Percentiles rank a stretch among this genome's conserved stretches.
These are phyloP conservation scores for Calonectria pteridis DNA, from an alignment of 2,329 filamentous ascomycete species.

Conservation along the genomic window DNA sequence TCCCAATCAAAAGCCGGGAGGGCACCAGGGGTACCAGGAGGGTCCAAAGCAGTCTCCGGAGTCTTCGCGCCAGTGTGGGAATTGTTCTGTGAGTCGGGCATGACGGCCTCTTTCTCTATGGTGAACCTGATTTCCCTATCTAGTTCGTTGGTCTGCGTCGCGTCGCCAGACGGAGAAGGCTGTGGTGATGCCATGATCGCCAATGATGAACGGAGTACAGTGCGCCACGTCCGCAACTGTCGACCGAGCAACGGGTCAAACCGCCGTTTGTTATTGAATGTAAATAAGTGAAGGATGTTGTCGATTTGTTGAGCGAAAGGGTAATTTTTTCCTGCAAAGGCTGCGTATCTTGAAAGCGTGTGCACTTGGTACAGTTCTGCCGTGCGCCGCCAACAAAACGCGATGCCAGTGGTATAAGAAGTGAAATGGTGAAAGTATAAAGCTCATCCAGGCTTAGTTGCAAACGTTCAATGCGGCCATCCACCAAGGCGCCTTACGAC, in stretches of 20 bases:
- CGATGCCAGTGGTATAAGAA: neutral
- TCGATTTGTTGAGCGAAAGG: neutral
- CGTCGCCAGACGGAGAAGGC: constrained; percentile 32
- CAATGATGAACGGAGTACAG: constrained; percentile 5
- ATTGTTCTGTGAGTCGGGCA: constrained; percentile 38
- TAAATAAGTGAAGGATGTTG: neutral
- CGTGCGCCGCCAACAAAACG: neutral
- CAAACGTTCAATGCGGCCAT: constrained; percentile 4
- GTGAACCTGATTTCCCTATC: constrained; percentile 29
- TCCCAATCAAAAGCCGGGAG: constrained; percentile 80
- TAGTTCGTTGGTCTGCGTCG: constrained; percentile 28
- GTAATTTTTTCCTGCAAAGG: neutral
- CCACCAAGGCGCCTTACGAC: neutral
- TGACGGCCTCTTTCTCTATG: constrained; percentile 33
- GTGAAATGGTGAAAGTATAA: constrained; percentile 8
- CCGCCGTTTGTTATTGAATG: neutral
- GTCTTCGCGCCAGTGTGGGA: constrained; percentile 46
- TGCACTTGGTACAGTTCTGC: neutral
- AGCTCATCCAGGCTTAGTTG: constrained; percentile 4
- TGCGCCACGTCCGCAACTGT: constrained; percentile 9
- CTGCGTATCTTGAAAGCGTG: neutral
- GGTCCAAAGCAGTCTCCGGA: constrained; percentile 54
- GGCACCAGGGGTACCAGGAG: constrained; percentile 64
- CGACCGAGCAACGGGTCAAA: constrained; percentile 22
- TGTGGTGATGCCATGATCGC: constrained; percentile 33